Conservation (phyloP, 2,329 filamentous ascomycete species). For the Volutella citrinella region DNA sequence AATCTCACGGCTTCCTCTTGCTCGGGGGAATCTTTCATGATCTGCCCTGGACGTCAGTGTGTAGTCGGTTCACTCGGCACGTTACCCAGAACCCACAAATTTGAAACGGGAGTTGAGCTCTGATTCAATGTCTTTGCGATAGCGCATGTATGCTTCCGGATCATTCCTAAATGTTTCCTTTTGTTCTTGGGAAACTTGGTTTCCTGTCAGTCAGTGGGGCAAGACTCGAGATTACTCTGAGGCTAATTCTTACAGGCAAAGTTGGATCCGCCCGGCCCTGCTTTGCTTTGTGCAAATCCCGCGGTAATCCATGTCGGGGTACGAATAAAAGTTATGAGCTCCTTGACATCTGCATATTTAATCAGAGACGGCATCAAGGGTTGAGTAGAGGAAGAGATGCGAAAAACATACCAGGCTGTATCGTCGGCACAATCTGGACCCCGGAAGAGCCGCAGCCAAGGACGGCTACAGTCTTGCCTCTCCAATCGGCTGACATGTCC, state of each 20-base stretch:
- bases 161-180: conserved; percentile 47
- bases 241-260: conserved; percentile 36
- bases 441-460: conserved; percentile 32
- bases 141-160: conserved; percentile 50
- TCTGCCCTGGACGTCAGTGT: too few relatives aligned
- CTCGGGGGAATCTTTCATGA: too few relatives aligned
- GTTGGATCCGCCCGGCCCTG: conserved; percentile 43
- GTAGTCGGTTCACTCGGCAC: too few relatives aligned
- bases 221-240: too few relatives aligned
- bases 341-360: conserved; percentile 4
- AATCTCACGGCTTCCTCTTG: too few relatives aligned
- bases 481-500: conserved; percentile 27
- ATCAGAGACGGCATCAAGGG: background rate
- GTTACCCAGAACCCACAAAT: too few relatives aligned
- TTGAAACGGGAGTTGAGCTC: conserved; percentile 52
- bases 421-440: conserved; percentile 28
- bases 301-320: conserved; percentile 11
- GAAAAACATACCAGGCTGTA: conserved; percentile 10
- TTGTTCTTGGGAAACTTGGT: too few relatives aligned
- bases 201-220: too few relatives aligned
- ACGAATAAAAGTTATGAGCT: conserved; percentile 12
- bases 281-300: conserved; percentile 28
- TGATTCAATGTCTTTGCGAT: conserved; percentile 46
- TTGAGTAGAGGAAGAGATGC: background rate
- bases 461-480: conserved; percentile 27